These are phyloP conservation scores for Wickerhamiella occidentalis DNA, from an alignment of 805 yeast genomes.

Conservation along the genomic window DNA sequence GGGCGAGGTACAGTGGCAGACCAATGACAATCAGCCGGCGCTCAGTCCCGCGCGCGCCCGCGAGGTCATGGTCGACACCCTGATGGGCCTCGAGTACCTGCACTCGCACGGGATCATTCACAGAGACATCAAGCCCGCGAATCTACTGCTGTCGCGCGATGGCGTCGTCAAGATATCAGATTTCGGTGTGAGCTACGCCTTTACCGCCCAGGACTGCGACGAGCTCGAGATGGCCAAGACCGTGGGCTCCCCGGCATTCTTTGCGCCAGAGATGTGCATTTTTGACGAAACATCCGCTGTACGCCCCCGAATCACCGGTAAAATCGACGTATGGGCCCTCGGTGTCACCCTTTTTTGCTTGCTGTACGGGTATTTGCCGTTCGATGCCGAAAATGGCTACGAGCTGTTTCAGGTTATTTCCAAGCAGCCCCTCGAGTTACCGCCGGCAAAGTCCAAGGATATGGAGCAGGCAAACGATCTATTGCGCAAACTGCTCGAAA, in stretches of 20 bases:
- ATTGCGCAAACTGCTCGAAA: constrained; percentile 47
- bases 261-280: constrained; percentile 87
- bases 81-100: constrained; percentile 77
- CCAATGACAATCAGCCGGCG: constrained; percentile 45
- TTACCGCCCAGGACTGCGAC: constrained; percentile 35
- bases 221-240: constrained; percentile 87
- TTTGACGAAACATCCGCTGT: constrained; percentile 28
- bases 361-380: constrained; percentile 79
- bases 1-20: constrained; percentile 85
- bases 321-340: constrained; percentile 94
- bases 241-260: constrained; percentile 95
- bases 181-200: constrained; percentile 85
- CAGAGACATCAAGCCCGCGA: constrained; percentile 71
- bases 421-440: constrained; percentile 46
- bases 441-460: constrained; percentile 28
- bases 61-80: constrained; percentile 66
- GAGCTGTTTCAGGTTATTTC: constrained; percentile 76
- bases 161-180: constrained; percentile 84
- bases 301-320: constrained; percentile 42
- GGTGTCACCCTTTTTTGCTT: constrained; percentile 87
- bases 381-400: constrained; percentile 74
- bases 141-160: constrained; percentile 57
- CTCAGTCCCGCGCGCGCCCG: constrained; percentile 56
- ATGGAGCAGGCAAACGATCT: constrained; percentile 38
- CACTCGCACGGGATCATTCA: constrained; percentile 65